phyloP scores from a whole-genome alignment of 352 stramenopile genomes.

The Stramenopiles sp. region DNA sequence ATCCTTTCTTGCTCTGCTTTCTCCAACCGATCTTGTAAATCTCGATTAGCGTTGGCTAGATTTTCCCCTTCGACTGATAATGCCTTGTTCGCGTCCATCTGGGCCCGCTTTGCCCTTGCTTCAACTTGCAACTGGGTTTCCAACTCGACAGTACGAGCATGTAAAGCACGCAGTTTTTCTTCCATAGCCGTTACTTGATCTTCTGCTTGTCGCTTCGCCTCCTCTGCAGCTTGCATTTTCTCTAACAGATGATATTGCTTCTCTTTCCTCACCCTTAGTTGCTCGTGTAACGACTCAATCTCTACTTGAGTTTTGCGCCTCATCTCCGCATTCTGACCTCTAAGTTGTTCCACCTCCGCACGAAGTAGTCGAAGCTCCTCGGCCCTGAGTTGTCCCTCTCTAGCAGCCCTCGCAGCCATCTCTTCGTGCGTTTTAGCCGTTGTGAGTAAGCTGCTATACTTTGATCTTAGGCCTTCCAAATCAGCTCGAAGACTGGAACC shows the following conservation, averaged over 20 bases:
- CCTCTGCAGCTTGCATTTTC: constrained; percentile 81
- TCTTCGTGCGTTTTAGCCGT: constrained; percentile 77
- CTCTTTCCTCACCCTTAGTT: constrained; percentile 81
- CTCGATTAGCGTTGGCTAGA: constrained; percentile 48
- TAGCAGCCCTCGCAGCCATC: constrained; percentile 52
- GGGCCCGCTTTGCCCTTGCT: constrained; percentile 60
- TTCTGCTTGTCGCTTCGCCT: constrained; percentile 67
- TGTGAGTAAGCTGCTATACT: constrained; percentile 62
- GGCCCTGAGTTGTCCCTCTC: constrained; percentile 68
- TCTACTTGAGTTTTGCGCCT: constrained; percentile 84
- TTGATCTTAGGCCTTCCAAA: constrained; percentile 53
- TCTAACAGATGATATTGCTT: constrained; percentile 91
- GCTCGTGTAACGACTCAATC: constrained; percentile 78
- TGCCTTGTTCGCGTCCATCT: constrained; percentile 53
- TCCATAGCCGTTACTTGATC: constrained; percentile 62
- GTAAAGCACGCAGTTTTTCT: constrained; percentile 62
- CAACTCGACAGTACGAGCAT: constrained; percentile 65
- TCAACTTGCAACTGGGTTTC: constrained; percentile 83
- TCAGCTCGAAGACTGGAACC: constrained; percentile 36
- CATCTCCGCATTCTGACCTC: constrained; percentile 66
- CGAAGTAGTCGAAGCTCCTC: constrained; percentile 66
- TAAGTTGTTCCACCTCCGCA: constrained; percentile 66
- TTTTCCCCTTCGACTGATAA: constrained; percentile 36
- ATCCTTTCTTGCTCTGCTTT: constrained; percentile 69
- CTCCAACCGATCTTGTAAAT: constrained; percentile 61